Conservation (phyloP, 2,329 filamentous ascomycete species). For the Ophiostoma australiae region DNA sequence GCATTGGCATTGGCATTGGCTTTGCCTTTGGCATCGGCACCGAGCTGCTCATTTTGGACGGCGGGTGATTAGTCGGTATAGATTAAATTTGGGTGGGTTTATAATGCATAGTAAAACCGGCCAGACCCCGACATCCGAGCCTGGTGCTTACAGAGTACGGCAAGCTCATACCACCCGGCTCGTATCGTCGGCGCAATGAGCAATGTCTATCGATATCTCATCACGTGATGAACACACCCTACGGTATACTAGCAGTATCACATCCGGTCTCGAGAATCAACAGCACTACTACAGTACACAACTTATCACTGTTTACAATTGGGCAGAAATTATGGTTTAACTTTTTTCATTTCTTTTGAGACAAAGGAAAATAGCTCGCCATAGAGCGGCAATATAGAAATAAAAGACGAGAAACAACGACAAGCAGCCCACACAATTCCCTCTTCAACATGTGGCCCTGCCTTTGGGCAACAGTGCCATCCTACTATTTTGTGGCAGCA, state of each 20-base stretch:
- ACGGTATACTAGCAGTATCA: too few species aligned
- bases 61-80: not conserved
- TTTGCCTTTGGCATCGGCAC: not conserved
- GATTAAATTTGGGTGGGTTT: too few species aligned
- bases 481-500: not conserved
- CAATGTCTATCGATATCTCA: too few species aligned
- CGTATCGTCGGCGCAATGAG: too few species aligned
- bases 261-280: too few species aligned
- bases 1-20: not conserved
- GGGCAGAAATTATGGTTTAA: not conserved
- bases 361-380: conserved; percentile 16
- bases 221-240: too few species aligned
- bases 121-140: not conserved
- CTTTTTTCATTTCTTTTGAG: conserved; percentile 15
- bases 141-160: not conserved
- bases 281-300: not conserved
- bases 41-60: not conserved
- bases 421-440: conserved; percentile 2
- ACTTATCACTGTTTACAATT: not conserved
- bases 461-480: not conserved
- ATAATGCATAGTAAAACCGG: too few species aligned
- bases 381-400: conserved; percentile 10
- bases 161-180: too few species aligned
- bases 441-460: conserved; percentile 1
- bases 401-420: not conserved